Base-by-base conservation (phyloP, 2,329 filamentous ascomycete genomes). In the Mycosphaerella arachidis region DNA sequence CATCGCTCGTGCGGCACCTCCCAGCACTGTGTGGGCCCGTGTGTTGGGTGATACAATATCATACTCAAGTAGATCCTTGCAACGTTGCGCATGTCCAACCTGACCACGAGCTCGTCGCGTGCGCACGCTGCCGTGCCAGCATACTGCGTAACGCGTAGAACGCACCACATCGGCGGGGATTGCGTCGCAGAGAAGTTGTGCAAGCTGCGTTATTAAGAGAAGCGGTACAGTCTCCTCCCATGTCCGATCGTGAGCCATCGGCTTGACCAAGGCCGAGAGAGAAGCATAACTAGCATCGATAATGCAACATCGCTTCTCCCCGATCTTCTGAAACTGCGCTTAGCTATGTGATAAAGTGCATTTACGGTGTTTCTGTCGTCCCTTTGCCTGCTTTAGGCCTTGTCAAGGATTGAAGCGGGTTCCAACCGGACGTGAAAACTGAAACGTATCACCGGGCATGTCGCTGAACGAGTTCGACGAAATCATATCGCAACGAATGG, bases 71-170 rank as follows among this genome's bases (percentile, higher is more conserved):
- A 13, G 6, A 52, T 52, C 50, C 50, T 35, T 31, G 50, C 20
- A 52, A 31, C 30, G 50, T 52, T 52, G 24, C 50, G 30, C 50
- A 54, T 54, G 18, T 54, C 24, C 52, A 37, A 24, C 37, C 29
- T 20, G 52, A 6, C 53, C 53, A 55, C 53, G 53, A 55, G 53
- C 20, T 55, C 53, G 10, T 40, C 40, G 30, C 53, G 37, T 55
- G 53, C 53, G 20, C 3, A 30, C 12, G 33, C 31, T 37, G 52
- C 33, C 31, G 24, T 29, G 29, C 46, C 20, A 27, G 20, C 9
- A 20, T 16, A 48, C 53, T 16, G 16, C 40, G 35, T 48, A 43
- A 46, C 27, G 40, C 35, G 37, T 43, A 18, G 12, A 43, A 9
- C 37, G 12, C 12, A 43, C 37, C 37, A 43, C 37, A 43, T 43